These are phyloP conservation scores for Colletotrichum salicis DNA, from an alignment of 2,329 filamentous ascomycete species.

Conservation along the genomic window DNA sequence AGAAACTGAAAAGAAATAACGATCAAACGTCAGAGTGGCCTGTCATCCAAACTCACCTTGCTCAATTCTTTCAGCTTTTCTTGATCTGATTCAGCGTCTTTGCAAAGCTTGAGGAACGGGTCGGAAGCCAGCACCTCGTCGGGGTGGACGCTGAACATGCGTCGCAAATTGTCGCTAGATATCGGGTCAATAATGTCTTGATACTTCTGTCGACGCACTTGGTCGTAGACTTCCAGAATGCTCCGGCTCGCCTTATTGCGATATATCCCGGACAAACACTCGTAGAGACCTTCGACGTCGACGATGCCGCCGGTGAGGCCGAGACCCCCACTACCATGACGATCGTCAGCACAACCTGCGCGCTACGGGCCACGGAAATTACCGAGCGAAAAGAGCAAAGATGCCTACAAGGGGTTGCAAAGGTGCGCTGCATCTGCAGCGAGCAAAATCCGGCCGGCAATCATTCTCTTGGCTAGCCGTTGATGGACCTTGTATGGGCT, in stretches of 20 bases:
- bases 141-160: slow-evolving; percentile 52
- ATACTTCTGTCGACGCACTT: slow-evolving; percentile 57
- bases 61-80: slow-evolving; percentile 46
- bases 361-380: slow-evolving; percentile 9
- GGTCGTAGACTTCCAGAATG: slow-evolving; percentile 55
- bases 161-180: slow-evolving; percentile 54
- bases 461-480: slow-evolving; percentile 65
- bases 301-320: slow-evolving; percentile 72
- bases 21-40: background rate
- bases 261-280: slow-evolving; percentile 62
- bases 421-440: slow-evolving; percentile 71
- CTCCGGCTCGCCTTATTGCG: slow-evolving; percentile 52
- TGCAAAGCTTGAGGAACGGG: slow-evolving; percentile 50
- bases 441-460: slow-evolving; percentile 65
- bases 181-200: slow-evolving; percentile 53
- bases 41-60: slow-evolving; percentile 47
- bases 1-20: background rate
- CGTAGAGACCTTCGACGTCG: slow-evolving; percentile 69
- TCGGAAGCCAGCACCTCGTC: slow-evolving; percentile 40
- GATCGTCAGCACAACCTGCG: slow-evolving; percentile 2
- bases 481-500: slow-evolving; percentile 72
- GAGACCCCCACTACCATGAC: slow-evolving; percentile 58
- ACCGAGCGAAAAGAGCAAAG: background rate
- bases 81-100: slow-evolving; percentile 47
- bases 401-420: slow-evolving; percentile 55